Conservation (phyloP, 2,329 filamentous ascomycete genomes). For the Ceratocystis cacaofunesta region DNA sequence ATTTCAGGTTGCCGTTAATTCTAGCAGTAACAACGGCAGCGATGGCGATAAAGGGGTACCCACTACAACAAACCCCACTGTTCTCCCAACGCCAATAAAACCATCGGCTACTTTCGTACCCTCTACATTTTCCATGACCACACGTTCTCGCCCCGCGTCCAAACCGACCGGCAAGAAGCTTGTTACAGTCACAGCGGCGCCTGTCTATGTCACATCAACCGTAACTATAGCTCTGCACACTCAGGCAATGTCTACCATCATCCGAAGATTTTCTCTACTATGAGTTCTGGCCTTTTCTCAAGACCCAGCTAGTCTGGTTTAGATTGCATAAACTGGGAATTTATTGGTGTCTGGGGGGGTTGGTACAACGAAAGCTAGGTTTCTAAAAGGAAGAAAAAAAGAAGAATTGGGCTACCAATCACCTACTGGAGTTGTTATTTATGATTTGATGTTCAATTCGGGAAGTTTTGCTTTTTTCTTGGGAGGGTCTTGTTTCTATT, state of each 20-base stretch:
- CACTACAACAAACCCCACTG: slow-evolving; percentile 16
- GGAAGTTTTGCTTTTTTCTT: not conserved
- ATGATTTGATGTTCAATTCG: not conserved
- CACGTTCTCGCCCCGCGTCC: not conserved
- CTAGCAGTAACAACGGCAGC: not conserved
- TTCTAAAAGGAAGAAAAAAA: too few species aligned
- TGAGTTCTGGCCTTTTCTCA: slow-evolving; percentile 3
- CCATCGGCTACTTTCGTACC: not conserved
- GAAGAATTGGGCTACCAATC: too few species aligned
- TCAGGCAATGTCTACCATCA: slow-evolving; percentile 8
- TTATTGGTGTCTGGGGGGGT: not conserved
- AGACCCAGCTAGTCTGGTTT: slow-evolving; percentile 6
- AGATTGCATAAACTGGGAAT: not conserved
- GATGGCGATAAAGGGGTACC: slow-evolving; percentile 11
- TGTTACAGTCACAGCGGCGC: slow-evolving; percentile 19
- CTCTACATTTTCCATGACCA: slow-evolving; percentile 13
- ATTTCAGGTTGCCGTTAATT: slow-evolving; percentile 28
- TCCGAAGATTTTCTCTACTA: slow-evolving; percentile 5
- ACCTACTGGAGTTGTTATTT: too few species aligned
- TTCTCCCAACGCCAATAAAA: not conserved
- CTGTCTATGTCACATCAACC: slow-evolving; percentile 27
- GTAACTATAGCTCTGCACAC: slow-evolving; percentile 9
- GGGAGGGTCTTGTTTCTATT: not conserved
- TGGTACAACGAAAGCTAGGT: too few species aligned
- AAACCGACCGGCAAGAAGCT: slow-evolving; percentile 11